Base-by-base conservation (phyloP, 2,329 filamentous ascomycete species). In the Calonectria pauciramosa region DNA sequence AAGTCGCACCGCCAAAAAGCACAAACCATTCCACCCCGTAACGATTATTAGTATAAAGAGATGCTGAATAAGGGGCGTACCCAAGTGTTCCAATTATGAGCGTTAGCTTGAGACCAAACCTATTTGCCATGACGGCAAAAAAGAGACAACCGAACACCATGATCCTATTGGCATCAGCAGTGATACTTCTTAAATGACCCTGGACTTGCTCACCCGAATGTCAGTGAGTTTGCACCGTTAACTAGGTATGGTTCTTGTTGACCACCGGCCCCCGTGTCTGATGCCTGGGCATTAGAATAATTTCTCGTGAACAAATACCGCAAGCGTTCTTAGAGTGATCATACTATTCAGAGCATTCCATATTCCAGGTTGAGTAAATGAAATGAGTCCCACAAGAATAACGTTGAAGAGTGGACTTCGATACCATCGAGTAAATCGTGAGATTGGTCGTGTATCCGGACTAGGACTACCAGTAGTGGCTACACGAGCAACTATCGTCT, bases 291-390 rank as follows among this genome's bases (percentile, higher is more conserved):
- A 26, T 65, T 30, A 65, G 60, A 26, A 32, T 44, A 9, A 36
- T n/a, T 36, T 38, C 28, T 0, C n/a, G 20, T n/a, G 20, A 47
- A 8, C 2, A 44, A n/a, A 28, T 71, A 20, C 68, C 44, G 18
- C 3, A 6, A 13, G 44, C 5, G 6, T 51, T 5, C 7, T 28
- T 14, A 14, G 11, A 16, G 23, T 0, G 0, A 73, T 71, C 20
- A 66, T 69, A 81, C 79, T 85, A 73, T 89, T 90, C 84, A 91
- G 89, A 0, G 89, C 89, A 80, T 90, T 90, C 89, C 89, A 91
- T 0, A 91, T 82, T 0, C 88, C 88, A 0, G 88, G 88, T 0
- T 87, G 87, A 18, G 89, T 85, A 75, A 90, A 90, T 1, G 88
- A 89, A 2, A 90, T 89, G 7, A 85, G 84, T 23, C 89, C 89